phyloP scores from a whole-genome alignment of 2,329 filamentous ascomycete species.

The Diplodia sapinea region DNA sequence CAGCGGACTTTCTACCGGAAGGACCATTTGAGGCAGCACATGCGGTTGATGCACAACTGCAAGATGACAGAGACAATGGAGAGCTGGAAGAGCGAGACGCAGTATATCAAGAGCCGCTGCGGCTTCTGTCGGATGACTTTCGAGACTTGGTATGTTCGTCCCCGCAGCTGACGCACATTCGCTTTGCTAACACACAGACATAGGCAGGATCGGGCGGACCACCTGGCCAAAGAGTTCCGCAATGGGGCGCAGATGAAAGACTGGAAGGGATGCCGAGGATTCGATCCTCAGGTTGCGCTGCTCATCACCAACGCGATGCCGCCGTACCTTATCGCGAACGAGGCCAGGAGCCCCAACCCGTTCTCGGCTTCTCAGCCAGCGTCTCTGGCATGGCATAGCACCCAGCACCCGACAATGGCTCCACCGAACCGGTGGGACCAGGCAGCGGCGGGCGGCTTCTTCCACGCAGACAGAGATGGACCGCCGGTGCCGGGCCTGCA shows the following conservation, averaged over 20 bases:
- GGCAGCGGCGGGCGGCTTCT: constrained; percentile 22
- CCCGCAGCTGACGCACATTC: background rate
- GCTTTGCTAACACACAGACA: constrained; percentile 45
- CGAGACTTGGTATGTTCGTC: constrained; percentile 13
- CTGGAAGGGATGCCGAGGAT: constrained; percentile 62
- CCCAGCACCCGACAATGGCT: constrained; percentile 38
- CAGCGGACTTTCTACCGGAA: constrained; percentile 70
- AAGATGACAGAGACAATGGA: constrained; percentile 69
- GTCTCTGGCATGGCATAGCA: constrained; percentile 40
- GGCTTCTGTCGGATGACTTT: constrained; percentile 15
- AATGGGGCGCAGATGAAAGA: constrained; percentile 59
- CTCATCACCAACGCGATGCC: constrained; percentile 60
- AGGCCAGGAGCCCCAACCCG: constrained; percentile 43
- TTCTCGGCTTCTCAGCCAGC: constrained; percentile 53
- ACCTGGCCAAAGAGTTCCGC: constrained; percentile 62
- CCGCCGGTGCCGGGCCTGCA: background rate
- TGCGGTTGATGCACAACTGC: constrained; percentile 64
- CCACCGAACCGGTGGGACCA: constrained; percentile 5
- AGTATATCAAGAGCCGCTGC: constrained; percentile 49
- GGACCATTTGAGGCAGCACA: constrained; percentile 66
- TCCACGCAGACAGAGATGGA: constrained; percentile 14
- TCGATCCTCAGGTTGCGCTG: constrained; percentile 55
- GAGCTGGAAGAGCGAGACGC: constrained; percentile 65
- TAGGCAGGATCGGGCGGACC: constrained; percentile 61
- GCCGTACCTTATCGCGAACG: constrained; percentile 58